Base-by-base conservation (phyloP, 768 basidiomycete genomes). In the Trametes meyenii region DNA sequence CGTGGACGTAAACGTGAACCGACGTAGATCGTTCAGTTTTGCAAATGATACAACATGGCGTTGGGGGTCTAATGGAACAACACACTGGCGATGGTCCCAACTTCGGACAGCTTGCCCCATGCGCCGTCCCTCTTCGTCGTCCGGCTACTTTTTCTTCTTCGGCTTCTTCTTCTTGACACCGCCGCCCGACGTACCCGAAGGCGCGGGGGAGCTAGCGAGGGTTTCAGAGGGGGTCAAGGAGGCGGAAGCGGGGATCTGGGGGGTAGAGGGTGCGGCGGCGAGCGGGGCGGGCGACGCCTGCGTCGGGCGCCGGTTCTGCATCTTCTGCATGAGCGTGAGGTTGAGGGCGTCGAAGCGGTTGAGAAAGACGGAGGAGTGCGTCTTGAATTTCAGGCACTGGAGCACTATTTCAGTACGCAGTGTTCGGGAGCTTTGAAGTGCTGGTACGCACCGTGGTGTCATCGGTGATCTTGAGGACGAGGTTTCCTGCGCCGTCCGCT, bases 351-450 rank as follows among this genome's bases (percentile, higher is more conserved):
- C 95, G 77, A 98, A 98, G 67, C 96, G 90, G 81, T 98, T 97
- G 65, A 98, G 87, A 76, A 93, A 94, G 71, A 96, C 88, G 52
- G 92, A 93, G 2, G 95, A 97, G 68, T 89, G 87, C 1, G 96
- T 96, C 75, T 96, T 94, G 81, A 96, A 98, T 75, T 96, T 97
- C 67, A 98, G 81, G 73, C 94, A 96, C 96, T 98, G 72, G 6
- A 24, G n/a, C 19, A 11, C 16, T 29, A 16, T 17, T 39, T 52
- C 36, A 40, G 51, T 21, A 21, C 7, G 11, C 13, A 13, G 24
- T 29, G 17, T 7, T 1, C 11, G 21, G n/a, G 50, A 13, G 21
- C 19, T 21, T 60, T 33, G 52, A 36, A 36, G 24, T 40, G 33
- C 19, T n/a, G 49, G 26, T 40, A 81, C 91, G 67, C 72, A 96